Conservation (phyloP, 108 stramenopile species). For the Seminavis robusta region DNA sequence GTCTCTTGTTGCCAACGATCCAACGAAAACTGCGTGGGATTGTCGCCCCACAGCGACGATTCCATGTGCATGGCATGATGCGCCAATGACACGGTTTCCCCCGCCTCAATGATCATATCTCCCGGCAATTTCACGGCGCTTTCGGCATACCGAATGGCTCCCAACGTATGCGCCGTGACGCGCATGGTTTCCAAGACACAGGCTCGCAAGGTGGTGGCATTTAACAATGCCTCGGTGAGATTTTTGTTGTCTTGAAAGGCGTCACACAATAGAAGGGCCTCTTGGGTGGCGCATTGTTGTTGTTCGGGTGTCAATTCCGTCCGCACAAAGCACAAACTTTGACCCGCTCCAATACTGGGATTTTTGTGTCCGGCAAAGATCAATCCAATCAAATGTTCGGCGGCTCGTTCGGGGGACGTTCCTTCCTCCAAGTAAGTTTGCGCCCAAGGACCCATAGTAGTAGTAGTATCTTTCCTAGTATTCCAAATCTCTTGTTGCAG, state of each 20-base stretch:
- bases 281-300: background rate
- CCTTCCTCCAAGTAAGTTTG: too few relatives aligned
- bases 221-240: background rate
- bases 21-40: background rate
- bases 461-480: background rate
- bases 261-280: slow-evolving; percentile 1
- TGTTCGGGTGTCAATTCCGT: background rate
- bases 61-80: slow-evolving; percentile 29
- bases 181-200: slow-evolving; percentile 39
- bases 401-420: too few relatives aligned
- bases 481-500: background rate
- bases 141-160: slow-evolving; percentile 35
- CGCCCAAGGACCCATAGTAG: slow-evolving; percentile 31
- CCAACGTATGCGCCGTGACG: slow-evolving; percentile 47
- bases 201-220: slow-evolving; percentile 12
- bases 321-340: slow-evolving; percentile 30
- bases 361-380: slow-evolving; percentile 69
- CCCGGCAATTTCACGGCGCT: slow-evolving; percentile 8
- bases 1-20: slow-evolving; percentile 1
- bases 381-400: slow-evolving; percentile 45
- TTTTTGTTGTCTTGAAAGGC: background rate
- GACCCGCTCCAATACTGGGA: slow-evolving; percentile 52
- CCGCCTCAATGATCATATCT: slow-evolving; percentile 15
- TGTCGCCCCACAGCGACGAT: slow-evolving; percentile 16
- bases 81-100: slow-evolving; percentile 35